Conservation (phyloP, 83 land plant species). For the Isoetes engelmannii region DNA sequence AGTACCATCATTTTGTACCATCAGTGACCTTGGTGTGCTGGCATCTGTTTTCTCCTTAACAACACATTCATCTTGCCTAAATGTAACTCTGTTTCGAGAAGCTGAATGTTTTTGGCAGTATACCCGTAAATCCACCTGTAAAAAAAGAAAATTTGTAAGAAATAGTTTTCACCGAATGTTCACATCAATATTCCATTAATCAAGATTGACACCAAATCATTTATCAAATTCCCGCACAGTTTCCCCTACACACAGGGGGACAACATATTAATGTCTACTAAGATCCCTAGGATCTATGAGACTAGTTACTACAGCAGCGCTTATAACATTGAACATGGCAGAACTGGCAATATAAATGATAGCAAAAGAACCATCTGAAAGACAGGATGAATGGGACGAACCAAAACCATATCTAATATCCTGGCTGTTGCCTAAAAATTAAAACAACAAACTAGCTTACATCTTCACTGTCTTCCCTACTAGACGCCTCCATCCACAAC, state of each 20-base stretch:
- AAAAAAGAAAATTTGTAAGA: background rate
- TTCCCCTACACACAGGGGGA: background rate
- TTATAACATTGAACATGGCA: background rate
- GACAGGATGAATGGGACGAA: background rate
- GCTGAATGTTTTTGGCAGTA: constrained; percentile 69
- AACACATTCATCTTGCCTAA: too few species aligned
- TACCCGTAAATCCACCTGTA: constrained; percentile 74
- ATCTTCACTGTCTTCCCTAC: constrained; percentile 51
- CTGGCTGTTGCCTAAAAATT: too few species aligned
- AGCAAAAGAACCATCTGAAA: background rate
- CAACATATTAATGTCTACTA: background rate
- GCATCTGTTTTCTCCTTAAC: too few species aligned
- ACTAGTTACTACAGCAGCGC: too few species aligned
- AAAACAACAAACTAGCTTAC: constrained; percentile 21
- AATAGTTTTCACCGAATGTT: background rate
- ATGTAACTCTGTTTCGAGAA: constrained; percentile 1
- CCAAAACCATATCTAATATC: too few species aligned
- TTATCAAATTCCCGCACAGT: background rate
- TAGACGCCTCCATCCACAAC: constrained; percentile 75
- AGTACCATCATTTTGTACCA: background rate
- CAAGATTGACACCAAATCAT: background rate
- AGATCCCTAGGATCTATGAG: too few species aligned
- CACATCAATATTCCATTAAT: background rate
- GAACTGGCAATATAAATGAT: background rate
- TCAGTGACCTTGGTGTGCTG: too few species aligned